Evolutionary conservation across 73 alveolate species (phyloP).

Genomic region (Paramecium octaurelia): DNA sequence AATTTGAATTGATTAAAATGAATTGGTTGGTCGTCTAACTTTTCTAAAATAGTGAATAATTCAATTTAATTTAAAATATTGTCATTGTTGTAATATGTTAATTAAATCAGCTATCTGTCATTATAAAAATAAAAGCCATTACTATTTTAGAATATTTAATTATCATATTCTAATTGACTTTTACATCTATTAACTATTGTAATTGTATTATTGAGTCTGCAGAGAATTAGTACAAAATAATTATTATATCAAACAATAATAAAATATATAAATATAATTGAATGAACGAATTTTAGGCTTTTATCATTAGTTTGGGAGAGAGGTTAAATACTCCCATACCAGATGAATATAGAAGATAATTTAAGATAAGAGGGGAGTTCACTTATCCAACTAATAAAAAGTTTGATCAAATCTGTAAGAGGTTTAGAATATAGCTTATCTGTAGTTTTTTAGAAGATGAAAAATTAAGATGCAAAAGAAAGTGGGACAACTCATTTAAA

Average conservation of each 20-base stretch:
- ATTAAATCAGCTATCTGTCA: too few species aligned
- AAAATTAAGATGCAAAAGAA: conserved; percentile 3
- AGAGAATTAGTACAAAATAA: background rate
- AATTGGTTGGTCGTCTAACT: too few species aligned
- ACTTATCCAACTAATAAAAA: background rate
- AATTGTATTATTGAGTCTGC: background rate
- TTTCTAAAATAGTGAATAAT: too few species aligned
- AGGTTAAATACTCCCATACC: background rate
- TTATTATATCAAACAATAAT: background rate
- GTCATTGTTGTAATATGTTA: too few species aligned
- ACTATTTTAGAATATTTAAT: too few species aligned
- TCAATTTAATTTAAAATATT: too few species aligned
- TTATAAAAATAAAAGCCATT: too few species aligned
- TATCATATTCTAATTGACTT: too few species aligned
- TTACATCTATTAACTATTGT: too few species aligned
- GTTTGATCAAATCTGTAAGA: background rate
- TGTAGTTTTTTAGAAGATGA: conserved; percentile 35
- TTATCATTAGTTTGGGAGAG: background rate
- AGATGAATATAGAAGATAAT: background rate
- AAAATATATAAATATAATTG: background rate
- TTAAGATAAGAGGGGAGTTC: conserved; percentile 6
- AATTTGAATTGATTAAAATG: too few species aligned
- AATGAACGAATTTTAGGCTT: background rate
- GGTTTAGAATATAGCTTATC: background rate
- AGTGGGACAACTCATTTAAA: conserved; percentile 41